Conservation (phyloP, 805 yeast genomes). For the Saccharomycopsis fermentans region DNA sequence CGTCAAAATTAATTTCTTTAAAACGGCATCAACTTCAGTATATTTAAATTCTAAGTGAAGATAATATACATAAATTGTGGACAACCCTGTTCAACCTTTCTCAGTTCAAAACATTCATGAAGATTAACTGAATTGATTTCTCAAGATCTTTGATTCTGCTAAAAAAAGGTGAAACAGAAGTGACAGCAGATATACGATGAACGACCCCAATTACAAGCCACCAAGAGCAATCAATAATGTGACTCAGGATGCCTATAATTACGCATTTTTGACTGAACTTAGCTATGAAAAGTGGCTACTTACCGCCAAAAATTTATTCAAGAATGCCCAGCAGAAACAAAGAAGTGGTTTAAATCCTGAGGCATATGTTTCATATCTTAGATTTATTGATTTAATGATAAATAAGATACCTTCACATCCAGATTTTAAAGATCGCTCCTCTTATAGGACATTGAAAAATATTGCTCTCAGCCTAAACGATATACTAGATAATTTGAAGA, state of each 20-base stretch:
- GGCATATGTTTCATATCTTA: constrained; percentile 27
- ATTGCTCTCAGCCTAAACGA: neutral
- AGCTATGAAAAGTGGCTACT: constrained; percentile 15
- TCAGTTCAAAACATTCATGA: neutral
- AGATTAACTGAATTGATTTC: neutral
- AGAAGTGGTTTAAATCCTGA: constrained; percentile 25
- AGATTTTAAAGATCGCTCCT: constrained; percentile 20
- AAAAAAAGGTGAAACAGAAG: neutral
- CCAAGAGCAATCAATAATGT: constrained; percentile 13
- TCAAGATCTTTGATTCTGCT: too few relatives aligned
- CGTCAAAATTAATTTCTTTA: neutral
- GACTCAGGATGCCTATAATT: constrained; percentile 7
- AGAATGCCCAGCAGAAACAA: constrained; percentile 25
- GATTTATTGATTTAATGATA: constrained; percentile 29
- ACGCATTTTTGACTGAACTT: constrained; percentile 8
- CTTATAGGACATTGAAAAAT: constrained; percentile 6
- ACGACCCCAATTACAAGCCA: constrained; percentile 7
- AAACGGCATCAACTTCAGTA: neutral
- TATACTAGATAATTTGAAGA: neutral
- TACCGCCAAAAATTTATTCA: constrained; percentile 9
- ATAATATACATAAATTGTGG: neutral
- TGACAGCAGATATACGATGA: neutral
- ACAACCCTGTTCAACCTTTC: neutral
- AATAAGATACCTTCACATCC: constrained; percentile 26
- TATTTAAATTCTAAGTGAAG: neutral